Conservation (phyloP, 2,329 filamentous ascomycete genomes). For the Fusarium annulatum region DNA sequence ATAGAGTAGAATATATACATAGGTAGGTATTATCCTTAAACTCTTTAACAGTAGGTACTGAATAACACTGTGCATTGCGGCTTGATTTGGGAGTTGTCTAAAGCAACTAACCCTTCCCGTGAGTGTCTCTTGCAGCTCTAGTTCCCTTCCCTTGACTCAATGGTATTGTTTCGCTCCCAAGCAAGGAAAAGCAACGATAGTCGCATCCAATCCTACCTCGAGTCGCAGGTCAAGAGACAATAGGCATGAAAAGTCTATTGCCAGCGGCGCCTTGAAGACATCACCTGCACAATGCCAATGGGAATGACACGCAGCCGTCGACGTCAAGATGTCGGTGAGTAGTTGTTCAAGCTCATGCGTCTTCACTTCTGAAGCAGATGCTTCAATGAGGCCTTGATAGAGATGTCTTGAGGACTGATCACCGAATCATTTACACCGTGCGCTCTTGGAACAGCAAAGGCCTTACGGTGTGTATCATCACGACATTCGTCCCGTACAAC, state of each 20-base stretch:
- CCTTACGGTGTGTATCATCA: constrained; percentile 8
- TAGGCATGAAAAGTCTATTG: constrained; percentile 17
- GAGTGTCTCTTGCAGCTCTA: constrained; percentile 1
- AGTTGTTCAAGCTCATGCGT: neutral
- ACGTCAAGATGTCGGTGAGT: constrained; percentile 26
- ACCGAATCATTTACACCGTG: constrained; percentile 1
- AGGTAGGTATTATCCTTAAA: neutral
- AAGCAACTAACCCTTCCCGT: constrained; percentile 3
- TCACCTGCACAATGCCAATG: constrained; percentile 25
- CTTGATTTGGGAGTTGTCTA: neutral
- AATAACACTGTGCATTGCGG: constrained; percentile 9
- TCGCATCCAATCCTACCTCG: constrained; percentile 8
- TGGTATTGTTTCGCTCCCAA: constrained; percentile 12
- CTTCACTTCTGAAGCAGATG: neutral
- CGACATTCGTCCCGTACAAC: neutral
- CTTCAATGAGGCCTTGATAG: neutral
- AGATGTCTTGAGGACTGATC: neutral
- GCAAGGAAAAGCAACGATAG: constrained; percentile 13
- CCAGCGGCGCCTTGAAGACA: constrained; percentile 5
- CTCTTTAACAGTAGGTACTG: neutral
- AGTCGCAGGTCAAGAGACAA: constrained; percentile 12
- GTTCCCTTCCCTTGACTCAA: constrained; percentile 15
- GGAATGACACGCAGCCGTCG: constrained; percentile 23
- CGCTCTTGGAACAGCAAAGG: constrained; percentile 5
- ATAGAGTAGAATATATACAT: neutral